Percentiles rank a stretch among this genome's conserved stretches.
phyloP scores from a whole-genome alignment of 1,284 basidiomycete genomes.

The Sutorius eximius region DNA sequence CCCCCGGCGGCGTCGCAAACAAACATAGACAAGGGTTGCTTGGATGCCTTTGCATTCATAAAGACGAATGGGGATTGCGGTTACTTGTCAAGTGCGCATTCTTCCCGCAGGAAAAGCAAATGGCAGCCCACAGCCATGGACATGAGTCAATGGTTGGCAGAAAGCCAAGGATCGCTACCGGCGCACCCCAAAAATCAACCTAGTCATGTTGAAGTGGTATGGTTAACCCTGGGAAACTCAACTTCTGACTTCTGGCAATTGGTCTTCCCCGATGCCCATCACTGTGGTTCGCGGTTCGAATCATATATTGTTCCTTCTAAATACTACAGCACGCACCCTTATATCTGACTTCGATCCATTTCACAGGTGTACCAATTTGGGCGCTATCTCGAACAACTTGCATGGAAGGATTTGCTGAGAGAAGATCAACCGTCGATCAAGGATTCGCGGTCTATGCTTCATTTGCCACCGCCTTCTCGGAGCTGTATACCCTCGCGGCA shows the following conservation, averaged over 20 bases:
- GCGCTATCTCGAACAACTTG: neutral
- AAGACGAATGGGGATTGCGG: too few relatives aligned
- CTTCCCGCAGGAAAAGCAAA: too few relatives aligned
- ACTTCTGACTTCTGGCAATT: too few relatives aligned
- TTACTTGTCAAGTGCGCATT: too few relatives aligned
- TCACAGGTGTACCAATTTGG: neutral
- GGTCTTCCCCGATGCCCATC: neutral
- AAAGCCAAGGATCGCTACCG: too few relatives aligned
- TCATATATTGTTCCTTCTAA: neutral
- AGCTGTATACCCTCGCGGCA: neutral
- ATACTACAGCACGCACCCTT: neutral
- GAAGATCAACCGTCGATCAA: conserved; percentile 18
- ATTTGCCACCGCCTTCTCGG: neutral
- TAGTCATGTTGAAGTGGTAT: too few relatives aligned
- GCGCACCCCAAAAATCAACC: too few relatives aligned
- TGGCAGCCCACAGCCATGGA: too few relatives aligned
- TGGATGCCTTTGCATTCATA: neutral
- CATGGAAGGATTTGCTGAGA: conserved; percentile 3
- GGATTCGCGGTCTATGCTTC: conserved; percentile 3
- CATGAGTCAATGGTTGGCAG: too few relatives aligned
- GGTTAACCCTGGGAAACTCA: neutral
- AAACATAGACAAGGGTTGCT: neutral
- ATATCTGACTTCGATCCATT: neutral
- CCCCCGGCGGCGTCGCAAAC: neutral
- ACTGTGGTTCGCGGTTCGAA: too few relatives aligned